Evolutionary conservation across 768 basidiomycete species (phyloP).

Genomic region (Symmetrospora coprosmae): DNA sequence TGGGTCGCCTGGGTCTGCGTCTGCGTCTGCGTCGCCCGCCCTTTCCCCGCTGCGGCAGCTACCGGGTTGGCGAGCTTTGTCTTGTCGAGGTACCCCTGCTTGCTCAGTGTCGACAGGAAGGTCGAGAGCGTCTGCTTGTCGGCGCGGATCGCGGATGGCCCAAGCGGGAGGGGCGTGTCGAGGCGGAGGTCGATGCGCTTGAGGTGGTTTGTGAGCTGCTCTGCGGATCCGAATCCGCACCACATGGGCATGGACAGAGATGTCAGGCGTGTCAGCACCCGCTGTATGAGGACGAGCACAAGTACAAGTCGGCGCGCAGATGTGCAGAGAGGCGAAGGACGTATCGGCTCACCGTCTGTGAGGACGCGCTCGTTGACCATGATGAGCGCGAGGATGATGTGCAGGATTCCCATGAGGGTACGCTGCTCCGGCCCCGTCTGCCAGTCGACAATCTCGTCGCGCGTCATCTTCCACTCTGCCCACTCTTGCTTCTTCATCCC

Average conservation of each 20-base stretch:
- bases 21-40: conserved; percentile 43
- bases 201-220: conserved; percentile 54
- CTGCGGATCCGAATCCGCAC: conserved; percentile 39
- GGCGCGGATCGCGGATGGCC: conserved; percentile 43
- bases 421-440: conserved; percentile 55
- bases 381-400: conserved; percentile 66
- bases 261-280: too few relatives aligned
- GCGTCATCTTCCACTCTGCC: conserved; percentile 65
- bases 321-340: too few relatives aligned
- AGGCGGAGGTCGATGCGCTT: conserved; percentile 56
- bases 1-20: conserved; percentile 40
- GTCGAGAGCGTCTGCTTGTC: conserved; percentile 43
- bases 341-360: conserved; percentile 55
- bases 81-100: conserved; percentile 68
- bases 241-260: background rate
- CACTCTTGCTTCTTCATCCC: conserved; percentile 41
- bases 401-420: conserved; percentile 53
- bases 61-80: conserved; percentile 9
- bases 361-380: conserved; percentile 64
- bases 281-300: too few relatives aligned
- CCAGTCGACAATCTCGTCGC: conserved; percentile 81
- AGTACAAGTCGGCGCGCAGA: too few relatives aligned
- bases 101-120: conserved; percentile 51
- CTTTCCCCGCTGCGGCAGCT: conserved; percentile 13
- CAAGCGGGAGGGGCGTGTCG: conserved; percentile 41